Percentiles rank a stretch among this genome's conserved stretches.
Conservation (phyloP, 192 early-diverging fungal genomes). For the Gorgonomyces haynaldii region DNA sequence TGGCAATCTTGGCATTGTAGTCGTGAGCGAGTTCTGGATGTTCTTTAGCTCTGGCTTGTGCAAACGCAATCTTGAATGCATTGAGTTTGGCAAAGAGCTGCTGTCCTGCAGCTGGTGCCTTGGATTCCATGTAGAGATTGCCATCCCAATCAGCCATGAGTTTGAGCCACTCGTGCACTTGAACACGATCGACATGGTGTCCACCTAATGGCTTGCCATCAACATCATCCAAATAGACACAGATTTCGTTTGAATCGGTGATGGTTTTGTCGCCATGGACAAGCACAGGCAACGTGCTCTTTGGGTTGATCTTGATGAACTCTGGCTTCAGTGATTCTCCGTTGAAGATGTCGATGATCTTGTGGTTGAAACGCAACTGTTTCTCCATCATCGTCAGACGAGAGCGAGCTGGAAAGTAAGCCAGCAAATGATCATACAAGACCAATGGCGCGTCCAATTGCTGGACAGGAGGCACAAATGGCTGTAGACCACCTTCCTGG, state of each 20-base stretch:
- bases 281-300: slow-evolving; percentile 4
- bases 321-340: slow-evolving; percentile 5
- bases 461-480: background rate
- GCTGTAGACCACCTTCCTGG: background rate
- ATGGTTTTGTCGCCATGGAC: slow-evolving; percentile 10
- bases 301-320: slow-evolving; percentile 8
- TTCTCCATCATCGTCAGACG: slow-evolving; percentile 9
- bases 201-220: slow-evolving; percentile 12
- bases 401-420: slow-evolving; percentile 10
- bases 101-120: background rate
- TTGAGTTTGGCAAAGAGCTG: slow-evolving; percentile 4
- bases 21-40: slow-evolving; percentile 6
- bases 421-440: slow-evolving; percentile 9
- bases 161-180: slow-evolving; percentile 4
- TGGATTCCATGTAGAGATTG: slow-evolving; percentile 2
- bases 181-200: background rate
- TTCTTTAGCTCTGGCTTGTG: slow-evolving; percentile 1
- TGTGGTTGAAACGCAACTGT: background rate
- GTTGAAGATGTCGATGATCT: slow-evolving; percentile 6
- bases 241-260: slow-evolving; percentile 6
- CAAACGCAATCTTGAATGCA: slow-evolving; percentile 1
- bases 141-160: slow-evolving; percentile 8
- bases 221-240: slow-evolving; percentile 8
- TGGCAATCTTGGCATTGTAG: slow-evolving; percentile 6
- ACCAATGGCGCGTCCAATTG: background rate